Base-by-base conservation (phyloP, 1,284 basidiomycete species). In the Irpex lacteus region DNA sequence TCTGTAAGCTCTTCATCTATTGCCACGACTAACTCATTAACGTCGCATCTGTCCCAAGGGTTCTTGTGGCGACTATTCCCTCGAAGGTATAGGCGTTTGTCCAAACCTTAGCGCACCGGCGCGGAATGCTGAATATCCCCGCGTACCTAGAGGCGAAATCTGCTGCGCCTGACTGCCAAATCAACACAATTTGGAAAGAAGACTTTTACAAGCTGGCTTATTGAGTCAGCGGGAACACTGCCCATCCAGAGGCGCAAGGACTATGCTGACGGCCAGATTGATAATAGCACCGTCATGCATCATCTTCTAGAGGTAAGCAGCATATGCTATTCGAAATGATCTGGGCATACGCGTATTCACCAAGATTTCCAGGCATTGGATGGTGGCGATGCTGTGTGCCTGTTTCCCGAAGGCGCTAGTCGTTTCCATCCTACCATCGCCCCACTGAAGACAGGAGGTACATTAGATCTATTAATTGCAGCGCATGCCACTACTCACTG, bases 161-260 rank as follows among this genome's bases (percentile, higher is more conserved):
- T 94, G 79, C 76, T 95, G 2, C 85, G 93, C 7, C 76, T 95
- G 60, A 95, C 93, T 0, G 93, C 93, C 9, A 95, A 95, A 72
- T 85, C 91, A 34, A 93, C 92, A 0, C 89, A 91, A 70, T 95
- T 95, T 69, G 91, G 92, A 4, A 87, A 82, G 60, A 82, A 74
- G 65, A 95, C 92, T 2, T 93, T 95, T 74, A 93, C 90, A 2
- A 92, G 90, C 67, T 94, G 94, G 93, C 81, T 95, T 18, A 93
- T 95, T 61, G 92, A 95, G 72, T 88, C 88, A 32, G 90, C 91
- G 2, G 93, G 93, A 13, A 93, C 94, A 1, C 82, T 95, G 0
- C 94, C 93, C 0, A 84, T 95, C 55, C 86, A 89, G 72, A 81
- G 94, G 62, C 82, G 85, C 53, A 92, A 90, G 68, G 93, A 95